phyloP scores from a whole-genome alignment of 2,329 filamentous ascomycete species.

The Alternaria consortialis region DNA sequence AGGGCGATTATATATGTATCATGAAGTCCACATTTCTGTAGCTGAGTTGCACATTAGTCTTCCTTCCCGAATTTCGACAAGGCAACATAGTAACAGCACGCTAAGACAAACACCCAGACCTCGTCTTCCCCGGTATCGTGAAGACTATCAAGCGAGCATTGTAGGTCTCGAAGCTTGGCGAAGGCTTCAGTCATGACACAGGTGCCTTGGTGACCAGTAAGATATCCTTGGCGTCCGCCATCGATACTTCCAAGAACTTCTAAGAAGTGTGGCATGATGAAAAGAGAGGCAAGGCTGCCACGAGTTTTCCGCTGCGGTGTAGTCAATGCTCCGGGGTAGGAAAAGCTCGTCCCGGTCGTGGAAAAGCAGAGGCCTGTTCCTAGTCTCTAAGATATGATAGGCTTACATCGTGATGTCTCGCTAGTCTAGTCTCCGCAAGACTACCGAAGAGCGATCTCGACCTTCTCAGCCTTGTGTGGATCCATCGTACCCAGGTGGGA shows the following conservation, averaged over 20 bases:
- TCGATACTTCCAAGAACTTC: conserved; percentile 43
- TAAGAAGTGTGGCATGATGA: conserved; percentile 31
- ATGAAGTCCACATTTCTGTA: background rate
- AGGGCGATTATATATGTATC: conserved; percentile 23
- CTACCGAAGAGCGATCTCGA: conserved; percentile 16
- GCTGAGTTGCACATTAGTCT: background rate
- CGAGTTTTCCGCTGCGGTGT: conserved; percentile 3
- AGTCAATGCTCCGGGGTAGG: background rate
- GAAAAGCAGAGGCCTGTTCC: conserved; percentile 7
- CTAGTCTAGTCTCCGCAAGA: conserved; percentile 11
- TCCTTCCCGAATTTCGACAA: background rate
- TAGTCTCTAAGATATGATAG: conserved; percentile 4
- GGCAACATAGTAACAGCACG: background rate
- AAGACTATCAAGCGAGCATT: conserved; percentile 3
- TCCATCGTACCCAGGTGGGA: conserved; percentile 2
- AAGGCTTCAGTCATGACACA: background rate
- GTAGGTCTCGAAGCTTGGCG: conserved; percentile 18
- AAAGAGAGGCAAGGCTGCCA: conserved; percentile 4
- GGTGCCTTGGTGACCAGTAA: conserved; percentile 10
- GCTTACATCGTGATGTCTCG: conserved; percentile 1
- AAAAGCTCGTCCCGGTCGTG: conserved; percentile 5
- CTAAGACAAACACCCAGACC: conserved; percentile 2
- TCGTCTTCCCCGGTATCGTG: background rate
- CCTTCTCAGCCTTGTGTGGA: conserved; percentile 5
- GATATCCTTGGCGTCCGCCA: conserved; percentile 19